Base-by-base conservation (phyloP, 2,329 filamentous ascomycete species). In the Trichocomaceae sp. region DNA sequence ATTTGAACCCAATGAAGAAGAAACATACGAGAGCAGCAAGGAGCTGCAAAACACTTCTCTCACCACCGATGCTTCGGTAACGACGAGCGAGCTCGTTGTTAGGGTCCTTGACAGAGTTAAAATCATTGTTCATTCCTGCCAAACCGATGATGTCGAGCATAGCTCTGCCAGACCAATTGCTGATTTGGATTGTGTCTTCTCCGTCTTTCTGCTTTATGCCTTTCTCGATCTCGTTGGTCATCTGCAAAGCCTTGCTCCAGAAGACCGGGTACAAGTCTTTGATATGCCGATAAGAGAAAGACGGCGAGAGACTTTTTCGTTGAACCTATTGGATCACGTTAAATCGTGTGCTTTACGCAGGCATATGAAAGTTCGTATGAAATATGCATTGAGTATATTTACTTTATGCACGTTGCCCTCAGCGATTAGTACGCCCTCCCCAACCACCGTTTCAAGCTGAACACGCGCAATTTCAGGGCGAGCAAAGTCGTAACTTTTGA, bases 351-450 rank as follows among this genome's bases (percentile, higher is more conserved):
- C 7, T 51, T 44, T 12, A 20, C n/a, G 26, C 8, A 29, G 26
- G 10, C 26, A 29, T 29, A 29, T 10, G 7, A 29, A 29, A 29
- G 26, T 26, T 26, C 7, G 10, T 29, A 9, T 29, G 5, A 8
- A 29, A 29, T 29, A 44, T 19, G 17, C 1, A n/a, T 17, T 15
- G 39, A 10, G 35, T 29, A n/a, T 20, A 37, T 59, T 15, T 63
- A 82, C 75, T 73, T 87, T 93, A 70, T 96, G 92, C 64, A 91
- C 88, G 12, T 95, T 88, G n/a, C 91, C 91, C 70, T 96, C 91
- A 1, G 89, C 87, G 10, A 96, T 75, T 37, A 96, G 72, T 10
- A 78, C 33, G 0, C 75, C 75, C 49, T 72, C 61, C 1, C 76
- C 76, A 1, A 74, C 61, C 6, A 76, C 53, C 20, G 66, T 68